A percentile compares a stretch with the other conserved stretches of the same genome.
Evolutionary conservation across 805 yeast species (phyloP).

Genomic region (Alloascoidea africana): DNA sequence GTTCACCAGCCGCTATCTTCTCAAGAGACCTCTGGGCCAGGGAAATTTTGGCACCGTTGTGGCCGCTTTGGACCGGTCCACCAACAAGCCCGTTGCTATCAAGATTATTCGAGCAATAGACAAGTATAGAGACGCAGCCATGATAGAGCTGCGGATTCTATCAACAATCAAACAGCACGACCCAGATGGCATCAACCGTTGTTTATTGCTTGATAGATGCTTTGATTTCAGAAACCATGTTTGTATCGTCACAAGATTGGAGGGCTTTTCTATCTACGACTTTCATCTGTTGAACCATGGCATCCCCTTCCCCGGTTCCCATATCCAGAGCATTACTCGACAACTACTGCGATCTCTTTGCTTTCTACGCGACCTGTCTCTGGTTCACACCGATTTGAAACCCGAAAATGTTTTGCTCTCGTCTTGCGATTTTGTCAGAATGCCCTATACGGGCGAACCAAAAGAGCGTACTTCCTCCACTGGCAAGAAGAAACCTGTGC

Average conservation of each 20-base stretch:
- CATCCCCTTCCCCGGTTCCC: conserved; percentile 88
- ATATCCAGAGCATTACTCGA: conserved; percentile 75
- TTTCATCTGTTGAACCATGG: conserved; percentile 74
- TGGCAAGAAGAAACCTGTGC: conserved; percentile 19
- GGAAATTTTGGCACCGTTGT: conserved; percentile 90
- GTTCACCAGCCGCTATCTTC: conserved; percentile 50
- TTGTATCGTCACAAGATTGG: conserved; percentile 79
- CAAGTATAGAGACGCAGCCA: conserved; percentile 90
- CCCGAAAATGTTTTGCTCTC: conserved; percentile 84
- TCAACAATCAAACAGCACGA: conserved; percentile 62
- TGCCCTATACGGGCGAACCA: conserved; percentile 20
- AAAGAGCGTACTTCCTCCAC: conserved; percentile 11
- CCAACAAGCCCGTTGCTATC: conserved; percentile 61
- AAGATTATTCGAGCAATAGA: conserved; percentile 87
- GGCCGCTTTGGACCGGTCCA: conserved; percentile 56
- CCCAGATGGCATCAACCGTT: conserved; percentile 48
- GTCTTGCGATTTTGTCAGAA: conserved; percentile 30
- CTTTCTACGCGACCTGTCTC: conserved; percentile 74
- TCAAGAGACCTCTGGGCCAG: conserved; percentile 63
- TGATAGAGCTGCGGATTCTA: conserved; percentile 76
- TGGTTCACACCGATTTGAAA: conserved; percentile 91
- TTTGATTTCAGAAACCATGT: conserved; percentile 90
- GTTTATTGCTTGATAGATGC: conserved; percentile 78
- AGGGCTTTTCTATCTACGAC: conserved; percentile 78
- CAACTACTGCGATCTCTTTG: conserved; percentile 79